Evolutionary conservation across 805 yeast genomes (phyloP).

Genomic region (Sungouiozyma ichnusensis): DNA sequence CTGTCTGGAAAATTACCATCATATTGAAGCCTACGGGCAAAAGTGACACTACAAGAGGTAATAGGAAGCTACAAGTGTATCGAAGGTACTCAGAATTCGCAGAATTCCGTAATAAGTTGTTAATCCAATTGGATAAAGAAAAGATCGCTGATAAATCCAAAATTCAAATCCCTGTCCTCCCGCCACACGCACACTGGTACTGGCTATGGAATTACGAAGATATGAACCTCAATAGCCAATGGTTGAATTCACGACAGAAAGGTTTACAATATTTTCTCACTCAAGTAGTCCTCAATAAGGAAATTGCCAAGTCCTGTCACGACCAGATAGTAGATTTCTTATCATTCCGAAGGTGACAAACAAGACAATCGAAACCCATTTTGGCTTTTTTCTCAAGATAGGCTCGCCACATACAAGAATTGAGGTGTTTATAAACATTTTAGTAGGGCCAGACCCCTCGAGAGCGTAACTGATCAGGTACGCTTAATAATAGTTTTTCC

Average conservation of each 20-base stretch:
- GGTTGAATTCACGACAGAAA: slow-evolving; percentile 45
- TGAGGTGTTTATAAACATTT: no score
- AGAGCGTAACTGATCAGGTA: not conserved
- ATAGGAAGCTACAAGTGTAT: slow-evolving; percentile 33
- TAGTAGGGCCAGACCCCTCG: no score
- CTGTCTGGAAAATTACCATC: slow-evolving; percentile 23
- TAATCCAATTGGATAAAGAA: slow-evolving; percentile 2
- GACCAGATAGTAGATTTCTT: slow-evolving; percentile 5
- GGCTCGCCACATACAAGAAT: no score
- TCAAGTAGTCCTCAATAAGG: slow-evolving; percentile 37
- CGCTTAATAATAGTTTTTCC: not conserved
- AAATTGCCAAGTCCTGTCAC: slow-evolving; percentile 27
- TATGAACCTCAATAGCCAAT: slow-evolving; percentile 30
- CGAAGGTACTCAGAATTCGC: slow-evolving; percentile 61
- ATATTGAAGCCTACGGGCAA: slow-evolving; percentile 8
- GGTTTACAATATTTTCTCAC: slow-evolving; percentile 54
- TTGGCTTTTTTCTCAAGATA: no score
- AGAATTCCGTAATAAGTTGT: slow-evolving; percentile 33
- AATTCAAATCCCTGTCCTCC: slow-evolving; percentile 38
- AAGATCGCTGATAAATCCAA: slow-evolving; percentile 9
- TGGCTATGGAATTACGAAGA: slow-evolving; percentile 22
- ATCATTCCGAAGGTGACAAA: not conserved
- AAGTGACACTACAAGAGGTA: not conserved
- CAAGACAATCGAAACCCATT: slow-evolving; percentile 1
- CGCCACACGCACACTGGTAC: slow-evolving; percentile 38